A percentile compares a stretch with the other conserved stretches of the same genome.
These are phyloP conservation scores for Eucalyptus dawsonii DNA, from an alignment of 345 rosid genomes.

Conservation along the genomic window DNA sequence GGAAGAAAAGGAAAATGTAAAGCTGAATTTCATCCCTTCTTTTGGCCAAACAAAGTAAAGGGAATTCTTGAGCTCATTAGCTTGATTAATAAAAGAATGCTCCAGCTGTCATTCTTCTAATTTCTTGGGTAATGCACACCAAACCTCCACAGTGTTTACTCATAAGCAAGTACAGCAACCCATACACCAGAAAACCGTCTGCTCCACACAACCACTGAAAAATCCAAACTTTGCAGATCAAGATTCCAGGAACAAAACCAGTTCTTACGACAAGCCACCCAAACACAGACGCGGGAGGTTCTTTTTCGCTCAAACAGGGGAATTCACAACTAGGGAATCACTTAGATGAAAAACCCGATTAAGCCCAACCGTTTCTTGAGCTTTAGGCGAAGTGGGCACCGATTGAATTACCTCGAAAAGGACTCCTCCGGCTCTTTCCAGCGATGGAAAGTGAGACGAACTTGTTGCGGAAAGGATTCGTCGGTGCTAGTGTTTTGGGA, in stretches of 20 bases:
- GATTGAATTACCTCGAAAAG: slow-evolving; percentile 38
- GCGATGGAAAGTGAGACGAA: slow-evolving; percentile 18
- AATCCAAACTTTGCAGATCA: neutral
- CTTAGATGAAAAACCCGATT: neutral
- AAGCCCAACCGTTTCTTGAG: neutral
- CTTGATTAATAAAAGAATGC: neutral
- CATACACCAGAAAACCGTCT: neutral
- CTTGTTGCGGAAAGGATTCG: slow-evolving; percentile 5
- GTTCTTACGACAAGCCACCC: neutral
- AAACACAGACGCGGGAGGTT: neutral
- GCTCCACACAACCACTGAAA: neutral
- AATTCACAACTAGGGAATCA: neutral
- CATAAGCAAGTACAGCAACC: neutral
- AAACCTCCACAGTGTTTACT: neutral
- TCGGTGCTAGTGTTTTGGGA: slow-evolving; percentile 7
- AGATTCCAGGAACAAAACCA: neutral
- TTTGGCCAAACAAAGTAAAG: neutral
- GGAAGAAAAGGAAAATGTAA: neutral
- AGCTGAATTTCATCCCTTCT: neutral
- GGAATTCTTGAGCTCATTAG: neutral
- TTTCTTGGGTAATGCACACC: neutral
- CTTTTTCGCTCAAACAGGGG: neutral
- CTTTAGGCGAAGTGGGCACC: neutral
- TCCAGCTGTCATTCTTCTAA: neutral
- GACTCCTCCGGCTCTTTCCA: slow-evolving; percentile 10